phyloP scores from a whole-genome alignment of 2,329 filamentous ascomycete genomes.

The Fusarium austroafricanum region DNA sequence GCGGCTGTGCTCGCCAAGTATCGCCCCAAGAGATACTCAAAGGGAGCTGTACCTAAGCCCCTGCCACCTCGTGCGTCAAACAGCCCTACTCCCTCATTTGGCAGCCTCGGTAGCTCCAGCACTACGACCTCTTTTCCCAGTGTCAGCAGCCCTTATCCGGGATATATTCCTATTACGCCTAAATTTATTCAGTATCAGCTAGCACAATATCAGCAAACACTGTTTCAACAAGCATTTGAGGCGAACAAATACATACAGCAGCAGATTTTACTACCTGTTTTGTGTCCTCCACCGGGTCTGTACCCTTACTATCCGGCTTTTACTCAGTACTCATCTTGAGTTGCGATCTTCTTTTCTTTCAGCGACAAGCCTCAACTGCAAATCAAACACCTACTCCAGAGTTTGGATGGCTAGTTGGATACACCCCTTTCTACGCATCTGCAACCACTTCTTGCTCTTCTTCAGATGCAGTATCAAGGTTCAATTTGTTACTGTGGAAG shows the following conservation, averaged over 20 bases:
- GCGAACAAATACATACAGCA: neutral
- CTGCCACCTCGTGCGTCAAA: neutral
- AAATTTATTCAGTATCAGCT: neutral
- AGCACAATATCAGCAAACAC: neutral
- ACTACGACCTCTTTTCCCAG: neutral
- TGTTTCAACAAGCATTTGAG: neutral
- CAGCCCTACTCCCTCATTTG: neutral
- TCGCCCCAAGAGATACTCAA: conserved; percentile 17
- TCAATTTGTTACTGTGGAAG: too few relatives aligned
- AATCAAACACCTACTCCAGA: too few relatives aligned
- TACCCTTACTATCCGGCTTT: neutral
- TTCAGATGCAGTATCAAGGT: too few relatives aligned
- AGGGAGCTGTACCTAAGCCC: neutral
- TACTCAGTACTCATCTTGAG: neutral
- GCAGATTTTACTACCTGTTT: neutral
- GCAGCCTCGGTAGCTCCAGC: neutral
- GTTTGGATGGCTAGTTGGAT: too few relatives aligned
- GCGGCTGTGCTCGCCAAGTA: conserved; percentile 1
- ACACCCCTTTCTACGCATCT: too few relatives aligned
- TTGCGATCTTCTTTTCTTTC: too few relatives aligned
- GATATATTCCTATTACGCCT: neutral
- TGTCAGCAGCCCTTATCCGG: neutral
- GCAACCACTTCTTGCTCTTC: too few relatives aligned
- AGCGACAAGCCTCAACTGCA: too few relatives aligned
- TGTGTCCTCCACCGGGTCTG: neutral